Percentiles rank a stretch among this genome's conserved stretches.
These are phyloP conservation scores for Acanthamoeba lenticulata DNA, from an alignment of 208 protist species.

Conservation along the genomic window DNA sequence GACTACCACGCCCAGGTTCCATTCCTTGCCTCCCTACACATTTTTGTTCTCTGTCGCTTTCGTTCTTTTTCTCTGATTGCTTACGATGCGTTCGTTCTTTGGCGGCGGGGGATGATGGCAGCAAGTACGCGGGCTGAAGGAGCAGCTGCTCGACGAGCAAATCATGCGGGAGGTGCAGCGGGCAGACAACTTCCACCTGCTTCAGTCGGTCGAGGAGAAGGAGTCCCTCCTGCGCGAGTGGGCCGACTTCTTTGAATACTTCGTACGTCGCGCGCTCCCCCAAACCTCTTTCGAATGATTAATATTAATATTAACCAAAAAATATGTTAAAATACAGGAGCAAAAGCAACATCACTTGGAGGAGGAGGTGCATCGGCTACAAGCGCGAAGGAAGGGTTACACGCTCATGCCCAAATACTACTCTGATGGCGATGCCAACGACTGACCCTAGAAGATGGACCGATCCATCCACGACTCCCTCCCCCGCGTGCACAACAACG, in stretches of 20 bases:
- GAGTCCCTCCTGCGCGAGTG: constrained; percentile 16
- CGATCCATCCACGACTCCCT: background rate
- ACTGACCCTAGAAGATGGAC: background rate
- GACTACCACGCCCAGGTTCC: background rate
- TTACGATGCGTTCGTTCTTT: background rate
- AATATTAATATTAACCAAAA: background rate
- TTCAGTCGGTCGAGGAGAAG: background rate
- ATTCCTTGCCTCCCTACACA: background rate
- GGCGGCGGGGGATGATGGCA: background rate
- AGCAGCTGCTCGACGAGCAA: background rate
- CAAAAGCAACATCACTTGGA: constrained; percentile 27
- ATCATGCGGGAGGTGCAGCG: constrained; percentile 5
- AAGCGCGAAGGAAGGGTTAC: background rate
- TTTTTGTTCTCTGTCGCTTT: background rate
- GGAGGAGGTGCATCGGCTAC: background rate
- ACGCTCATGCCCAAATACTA: constrained; percentile 9
- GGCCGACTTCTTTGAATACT: constrained; percentile 51
- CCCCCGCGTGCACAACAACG: too few species aligned
- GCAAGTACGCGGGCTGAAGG: background rate
- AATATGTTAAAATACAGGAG: background rate
- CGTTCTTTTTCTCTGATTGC: background rate
- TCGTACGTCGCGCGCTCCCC: background rate
- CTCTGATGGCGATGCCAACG: background rate
- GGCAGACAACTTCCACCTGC: constrained; percentile 27
- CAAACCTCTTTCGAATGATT: background rate